These are phyloP conservation scores for Phytophthora sp. DNA, from an alignment of 352 stramenopile species.

Conservation along the genomic window DNA sequence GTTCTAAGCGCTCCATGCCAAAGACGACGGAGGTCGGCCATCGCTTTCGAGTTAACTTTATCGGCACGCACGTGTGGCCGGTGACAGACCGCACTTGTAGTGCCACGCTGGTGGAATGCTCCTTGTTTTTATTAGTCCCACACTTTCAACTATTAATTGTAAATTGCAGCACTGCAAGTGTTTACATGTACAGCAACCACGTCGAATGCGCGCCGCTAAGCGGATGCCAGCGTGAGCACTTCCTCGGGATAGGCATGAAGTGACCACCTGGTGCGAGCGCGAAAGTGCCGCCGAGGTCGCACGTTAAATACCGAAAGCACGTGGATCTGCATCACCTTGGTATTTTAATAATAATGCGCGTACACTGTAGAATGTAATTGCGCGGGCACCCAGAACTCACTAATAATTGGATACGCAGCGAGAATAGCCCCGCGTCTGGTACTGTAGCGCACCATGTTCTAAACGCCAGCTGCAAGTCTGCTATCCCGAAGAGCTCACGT, in stretches of 20 bases:
- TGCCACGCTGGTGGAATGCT: too few species aligned
- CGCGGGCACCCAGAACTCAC: neutral
- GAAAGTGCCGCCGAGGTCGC: conserved; percentile 4
- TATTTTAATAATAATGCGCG: too few species aligned
- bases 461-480: conserved; percentile 25
- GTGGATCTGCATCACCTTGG: conserved; percentile 12
- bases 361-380: neutral
- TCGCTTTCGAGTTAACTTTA: conserved; percentile 13
- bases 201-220: conserved; percentile 1
- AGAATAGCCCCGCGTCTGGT: neutral
- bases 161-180: neutral
- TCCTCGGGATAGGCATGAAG: conserved; percentile 20
- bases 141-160: neutral
- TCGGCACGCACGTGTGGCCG: neutral
- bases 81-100: too few species aligned
- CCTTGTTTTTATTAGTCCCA: too few species aligned
- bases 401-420: too few species aligned
- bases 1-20: too few species aligned
- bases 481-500: conserved; percentile 14
- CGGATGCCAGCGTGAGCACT: conserved; percentile 21
- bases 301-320: conserved; percentile 9
- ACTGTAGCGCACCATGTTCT: too few species aligned
- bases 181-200: conserved; percentile 5
- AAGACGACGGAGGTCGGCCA: too few species aligned
- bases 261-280: conserved; percentile 4